phyloP scores from a whole-genome alignment of 2,329 filamentous ascomycete genomes.

The Onygenales sp. region DNA sequence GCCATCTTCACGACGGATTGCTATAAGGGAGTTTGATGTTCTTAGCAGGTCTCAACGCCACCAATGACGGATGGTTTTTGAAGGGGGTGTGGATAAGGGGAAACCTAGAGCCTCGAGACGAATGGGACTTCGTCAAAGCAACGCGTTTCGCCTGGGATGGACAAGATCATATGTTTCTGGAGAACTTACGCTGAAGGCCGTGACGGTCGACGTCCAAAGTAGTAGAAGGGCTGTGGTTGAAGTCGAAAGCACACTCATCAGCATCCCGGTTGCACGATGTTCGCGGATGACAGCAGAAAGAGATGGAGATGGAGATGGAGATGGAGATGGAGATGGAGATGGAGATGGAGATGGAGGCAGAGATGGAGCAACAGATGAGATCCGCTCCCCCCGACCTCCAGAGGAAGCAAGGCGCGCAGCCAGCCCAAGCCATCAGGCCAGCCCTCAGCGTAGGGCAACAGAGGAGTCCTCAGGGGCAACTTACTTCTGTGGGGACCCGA shows the following conservation, averaged over 20 bases:
- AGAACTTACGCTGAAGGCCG: slow-evolving; percentile 6
- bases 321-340: too few species aligned
- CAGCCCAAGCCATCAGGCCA: too few species aligned
- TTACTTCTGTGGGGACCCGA: slow-evolving; percentile 1
- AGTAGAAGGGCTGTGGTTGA: slow-evolving; percentile 1
- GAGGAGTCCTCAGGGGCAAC: background rate
- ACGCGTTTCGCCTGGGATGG: background rate
- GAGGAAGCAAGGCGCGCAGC: too few species aligned
- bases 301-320: too few species aligned
- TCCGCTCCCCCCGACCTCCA: too few species aligned
- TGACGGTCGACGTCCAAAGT: slow-evolving; percentile 1
- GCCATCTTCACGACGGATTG: background rate
- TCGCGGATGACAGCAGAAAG: too few species aligned
- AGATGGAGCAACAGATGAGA: too few species aligned
- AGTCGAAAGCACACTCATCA: too few species aligned
- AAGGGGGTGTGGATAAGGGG: background rate
- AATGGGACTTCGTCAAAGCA: background rate
- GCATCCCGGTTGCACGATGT: too few species aligned
- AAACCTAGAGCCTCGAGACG: background rate
- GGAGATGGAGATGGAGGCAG: too few species aligned
- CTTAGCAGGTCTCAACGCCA: background rate
- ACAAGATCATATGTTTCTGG: background rate
- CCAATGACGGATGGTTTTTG: background rate
- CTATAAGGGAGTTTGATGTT: background rate
- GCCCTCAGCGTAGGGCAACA: too few species aligned